Base-by-base conservation (phyloP, 192 early-diverging fungal species). In the Podila horticola region DNA sequence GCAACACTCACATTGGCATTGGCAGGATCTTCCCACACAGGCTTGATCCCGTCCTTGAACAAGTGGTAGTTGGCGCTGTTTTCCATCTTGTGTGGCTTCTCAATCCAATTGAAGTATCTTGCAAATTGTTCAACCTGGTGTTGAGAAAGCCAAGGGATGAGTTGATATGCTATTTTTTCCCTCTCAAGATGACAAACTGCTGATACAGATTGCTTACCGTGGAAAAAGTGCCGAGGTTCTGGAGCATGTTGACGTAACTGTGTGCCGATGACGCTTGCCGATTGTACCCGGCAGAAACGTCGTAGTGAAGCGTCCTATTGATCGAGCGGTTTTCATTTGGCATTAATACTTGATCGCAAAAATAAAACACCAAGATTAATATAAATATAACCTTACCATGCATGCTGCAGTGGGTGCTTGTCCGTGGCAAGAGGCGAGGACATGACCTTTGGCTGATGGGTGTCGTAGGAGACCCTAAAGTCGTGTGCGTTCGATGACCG, bases 11-110 rank as follows among this genome's bases (percentile, higher is more conserved):
- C 84, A 38, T 82, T 85, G 19, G 71, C 75, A 65, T 85, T 85
- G 1, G 84, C 84, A 0, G 84, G 84, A 57, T 85, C 79, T 41
- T 85, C 84, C 84, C 84, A 85, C 79, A 85, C 82, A 19, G 84
- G 84, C 66, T 83, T 85, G 67, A 85, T 85, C 5, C 82, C 82
- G 24, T 82, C 72, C 48, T 85, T 85, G 67, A 85, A 85, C 13
- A 85, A 62, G 51, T 85, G 84, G 22, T 79, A 85, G 58, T 85
- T 82, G 11, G 79, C 59, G 50, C 68, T 79, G 28, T 74, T 64
- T n/a, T 85, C 84, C 36, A 85, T 69, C 52, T 72, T 75, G 34
- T 77, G 75, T 1, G 84, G 84, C 57, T 82, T 85, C 28, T 82
- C 76, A 17, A 85, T 82, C 84, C 84, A 85, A 26, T 85, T 85